Conservation (phyloP, 257 asterid genomes). For the Solanum rostratum region DNA sequence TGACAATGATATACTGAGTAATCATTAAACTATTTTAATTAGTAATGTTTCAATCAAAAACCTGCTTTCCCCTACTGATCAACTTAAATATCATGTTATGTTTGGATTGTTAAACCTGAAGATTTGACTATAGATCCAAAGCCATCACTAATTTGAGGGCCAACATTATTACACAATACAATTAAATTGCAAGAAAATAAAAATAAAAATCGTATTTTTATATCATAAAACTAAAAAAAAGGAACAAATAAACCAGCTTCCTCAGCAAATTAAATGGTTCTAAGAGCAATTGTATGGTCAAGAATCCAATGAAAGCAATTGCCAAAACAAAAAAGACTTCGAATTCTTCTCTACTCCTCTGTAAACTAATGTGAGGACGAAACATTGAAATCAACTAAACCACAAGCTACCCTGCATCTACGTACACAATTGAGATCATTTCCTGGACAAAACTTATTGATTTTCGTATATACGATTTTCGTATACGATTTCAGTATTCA, state of each 20-base stretch:
- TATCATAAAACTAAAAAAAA: background rate
- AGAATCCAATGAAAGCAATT: background rate
- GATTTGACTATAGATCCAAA: background rate
- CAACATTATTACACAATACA: background rate
- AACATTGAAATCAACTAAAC: background rate
- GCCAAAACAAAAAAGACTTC: background rate
- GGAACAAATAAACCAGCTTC: background rate
- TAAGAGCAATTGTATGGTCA: background rate
- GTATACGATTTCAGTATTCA: background rate
- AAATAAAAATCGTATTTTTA: too few species aligned
- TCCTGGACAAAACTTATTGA: background rate
- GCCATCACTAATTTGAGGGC: background rate
- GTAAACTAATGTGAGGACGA: background rate
- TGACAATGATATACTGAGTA: too few species aligned
- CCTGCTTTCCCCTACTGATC: background rate
- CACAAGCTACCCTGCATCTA: background rate
- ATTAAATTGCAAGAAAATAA: background rate
- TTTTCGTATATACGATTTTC: background rate
- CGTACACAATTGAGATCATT: too few species aligned
- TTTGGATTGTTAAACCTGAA: background rate
- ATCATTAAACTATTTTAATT: background rate
- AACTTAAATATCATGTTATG: background rate
- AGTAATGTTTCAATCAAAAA: background rate
- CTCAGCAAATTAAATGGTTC: background rate
- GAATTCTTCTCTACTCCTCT: background rate